These are phyloP conservation scores for Garcia nutans DNA, from an alignment of 345 rosid species.

Conservation along the genomic window DNA sequence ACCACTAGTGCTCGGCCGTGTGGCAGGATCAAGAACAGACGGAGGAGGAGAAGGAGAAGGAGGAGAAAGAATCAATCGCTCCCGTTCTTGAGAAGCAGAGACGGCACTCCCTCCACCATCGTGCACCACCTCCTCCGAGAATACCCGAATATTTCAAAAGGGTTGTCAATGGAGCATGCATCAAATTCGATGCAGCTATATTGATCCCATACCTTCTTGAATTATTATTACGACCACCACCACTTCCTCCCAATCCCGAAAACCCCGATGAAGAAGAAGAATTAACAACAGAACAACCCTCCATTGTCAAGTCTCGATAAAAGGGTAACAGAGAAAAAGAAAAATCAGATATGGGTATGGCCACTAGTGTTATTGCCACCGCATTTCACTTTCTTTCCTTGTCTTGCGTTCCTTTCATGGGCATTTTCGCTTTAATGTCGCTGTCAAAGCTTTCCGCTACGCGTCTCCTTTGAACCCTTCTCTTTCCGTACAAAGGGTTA, in stretches of 20 bases:
- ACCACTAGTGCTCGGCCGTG: not conserved
- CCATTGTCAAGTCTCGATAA: not conserved
- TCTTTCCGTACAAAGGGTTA: too few relatives aligned
- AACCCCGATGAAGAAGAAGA: not conserved
- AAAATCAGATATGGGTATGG: not conserved
- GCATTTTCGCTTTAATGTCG: too few relatives aligned
- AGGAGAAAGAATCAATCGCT: slow-evolving; percentile 13
- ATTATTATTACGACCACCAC: slow-evolving; percentile 1
- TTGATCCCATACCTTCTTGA: slow-evolving; percentile 28
- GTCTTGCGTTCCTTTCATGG: too few relatives aligned
- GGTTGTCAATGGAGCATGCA: slow-evolving; percentile 32
- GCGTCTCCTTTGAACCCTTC: too few relatives aligned
- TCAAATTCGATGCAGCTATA: slow-evolving; percentile 29
- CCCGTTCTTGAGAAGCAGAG: slow-evolving; percentile 12
- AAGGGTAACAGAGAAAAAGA: not conserved
- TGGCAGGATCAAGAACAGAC: not conserved
- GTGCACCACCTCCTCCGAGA: slow-evolving; percentile 8
- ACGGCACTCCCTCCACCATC: slow-evolving; percentile 1
- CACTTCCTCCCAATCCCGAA: not conserved
- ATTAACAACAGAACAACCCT: not conserved
- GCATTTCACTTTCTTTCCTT: too few relatives aligned
- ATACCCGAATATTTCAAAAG: slow-evolving; percentile 41
- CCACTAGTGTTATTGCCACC: too few relatives aligned
- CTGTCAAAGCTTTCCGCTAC: too few relatives aligned
- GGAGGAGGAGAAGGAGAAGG: slow-evolving; percentile 11